Conservation (phyloP, 345 rosid species). For the Raphanus sativus region DNA sequence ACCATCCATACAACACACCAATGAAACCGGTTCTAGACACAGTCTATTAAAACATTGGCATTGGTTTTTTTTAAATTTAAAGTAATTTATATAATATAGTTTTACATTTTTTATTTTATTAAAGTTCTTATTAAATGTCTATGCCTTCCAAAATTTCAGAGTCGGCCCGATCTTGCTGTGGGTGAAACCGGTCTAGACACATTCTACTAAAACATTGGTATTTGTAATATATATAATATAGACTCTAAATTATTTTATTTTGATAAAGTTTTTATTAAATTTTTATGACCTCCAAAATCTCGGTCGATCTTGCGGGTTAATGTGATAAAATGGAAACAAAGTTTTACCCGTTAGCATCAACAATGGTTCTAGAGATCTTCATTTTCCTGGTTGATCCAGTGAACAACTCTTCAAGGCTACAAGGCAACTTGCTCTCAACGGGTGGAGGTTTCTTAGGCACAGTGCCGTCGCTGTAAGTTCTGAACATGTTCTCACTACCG, state of each 20-base stretch:
- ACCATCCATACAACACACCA: conserved; percentile 6
- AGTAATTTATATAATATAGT: too few species aligned
- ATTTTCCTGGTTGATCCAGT: conserved; percentile 92
- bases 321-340: background rate
- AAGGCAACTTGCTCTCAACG: conserved; percentile 86
- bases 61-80: too few species aligned
- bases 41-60: too few species aligned
- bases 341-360: conserved; percentile 67
- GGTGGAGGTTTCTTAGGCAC: conserved; percentile 75
- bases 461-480: conserved; percentile 61
- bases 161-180: too few species aligned
- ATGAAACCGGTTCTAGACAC: background rate
- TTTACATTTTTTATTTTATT: too few species aligned
- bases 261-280: background rate
- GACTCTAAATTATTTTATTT: too few species aligned
- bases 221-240: too few species aligned
- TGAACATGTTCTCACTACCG: conserved; percentile 51
- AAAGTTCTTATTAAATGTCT: too few species aligned
- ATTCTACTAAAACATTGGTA: too few species aligned
- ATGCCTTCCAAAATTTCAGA: too few species aligned
- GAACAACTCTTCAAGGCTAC: conserved; percentile 86
- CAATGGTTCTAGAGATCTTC: conserved; percentile 92
- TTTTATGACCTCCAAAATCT: background rate
- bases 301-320: background rate
- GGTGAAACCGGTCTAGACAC: too few species aligned